Conservation (phyloP, 2,329 filamentous ascomycete species). For the Lasiodiplodia sp. region DNA sequence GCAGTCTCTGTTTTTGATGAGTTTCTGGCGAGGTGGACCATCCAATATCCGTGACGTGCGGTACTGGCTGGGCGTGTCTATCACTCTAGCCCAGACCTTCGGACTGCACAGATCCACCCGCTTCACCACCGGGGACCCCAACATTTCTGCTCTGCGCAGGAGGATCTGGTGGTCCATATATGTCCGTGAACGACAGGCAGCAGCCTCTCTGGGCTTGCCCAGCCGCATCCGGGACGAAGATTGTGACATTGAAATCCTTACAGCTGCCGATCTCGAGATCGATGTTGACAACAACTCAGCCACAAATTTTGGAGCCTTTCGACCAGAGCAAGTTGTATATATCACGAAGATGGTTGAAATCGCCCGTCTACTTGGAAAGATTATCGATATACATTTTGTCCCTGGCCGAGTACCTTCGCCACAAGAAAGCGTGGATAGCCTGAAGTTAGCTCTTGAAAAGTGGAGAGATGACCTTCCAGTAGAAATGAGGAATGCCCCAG, state of each 20-base stretch:
- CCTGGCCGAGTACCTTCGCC: neutral
- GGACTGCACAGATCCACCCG: constrained; percentile 52
- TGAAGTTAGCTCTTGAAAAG: neutral
- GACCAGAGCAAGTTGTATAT: constrained; percentile 40
- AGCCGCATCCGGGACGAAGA: constrained; percentile 59
- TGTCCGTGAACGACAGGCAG: constrained; percentile 57
- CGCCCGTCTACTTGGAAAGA: neutral
- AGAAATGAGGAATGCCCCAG: neutral
- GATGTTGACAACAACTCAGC: constrained; percentile 38
- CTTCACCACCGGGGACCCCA: constrained; percentile 36
- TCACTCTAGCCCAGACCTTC: constrained; percentile 60
- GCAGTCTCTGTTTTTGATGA: constrained; percentile 62
- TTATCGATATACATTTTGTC: constrained; percentile 15
- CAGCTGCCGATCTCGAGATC: constrained; percentile 47
- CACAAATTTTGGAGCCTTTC: constrained; percentile 42
- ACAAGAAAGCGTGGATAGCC: neutral
- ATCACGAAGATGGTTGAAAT: constrained; percentile 10
- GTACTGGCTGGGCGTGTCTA: constrained; percentile 54
- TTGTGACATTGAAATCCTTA: constrained; percentile 54
- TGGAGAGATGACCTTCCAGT: neutral
- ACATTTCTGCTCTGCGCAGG: constrained; percentile 51
- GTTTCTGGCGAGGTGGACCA: constrained; percentile 62
- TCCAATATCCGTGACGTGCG: constrained; percentile 42
- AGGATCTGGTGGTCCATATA: constrained; percentile 65
- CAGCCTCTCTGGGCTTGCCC: constrained; percentile 55